Percentiles rank a stretch among this genome's conserved stretches.
phyloP scores from a whole-genome alignment of 331 rosid species.

The Acacia pycnantha region DNA sequence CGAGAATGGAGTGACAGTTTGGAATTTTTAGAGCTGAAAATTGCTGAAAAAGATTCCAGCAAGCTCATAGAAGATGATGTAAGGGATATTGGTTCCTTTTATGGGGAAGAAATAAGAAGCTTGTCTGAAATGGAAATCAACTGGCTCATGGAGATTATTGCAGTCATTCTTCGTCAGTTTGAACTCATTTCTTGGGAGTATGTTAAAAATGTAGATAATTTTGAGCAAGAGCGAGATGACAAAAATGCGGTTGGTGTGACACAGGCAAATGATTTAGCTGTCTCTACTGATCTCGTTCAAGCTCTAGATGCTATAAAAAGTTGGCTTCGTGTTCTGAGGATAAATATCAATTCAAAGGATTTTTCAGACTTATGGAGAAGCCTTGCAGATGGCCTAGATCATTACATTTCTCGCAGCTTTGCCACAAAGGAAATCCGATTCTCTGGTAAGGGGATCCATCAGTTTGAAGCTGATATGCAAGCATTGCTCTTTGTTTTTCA shows the following conservation, averaged over 20 bases:
- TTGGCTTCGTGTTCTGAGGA: constrained; percentile 45
- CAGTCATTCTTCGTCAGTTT: constrained; percentile 60
- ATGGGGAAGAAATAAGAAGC: constrained; percentile 57
- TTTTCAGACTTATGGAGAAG: constrained; percentile 77
- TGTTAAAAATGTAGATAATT: constrained; percentile 40
- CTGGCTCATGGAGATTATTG: constrained; percentile 73
- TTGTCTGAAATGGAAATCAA: constrained; percentile 67
- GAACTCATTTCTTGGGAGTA: constrained; percentile 64
- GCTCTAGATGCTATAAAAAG: constrained; percentile 55
- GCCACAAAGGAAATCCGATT: constrained; percentile 38
- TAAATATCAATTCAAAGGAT: constrained; percentile 56
- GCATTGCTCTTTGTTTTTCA: constrained; percentile 58
- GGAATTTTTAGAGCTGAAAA: constrained; percentile 67
- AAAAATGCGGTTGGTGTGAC: constrained; percentile 20
- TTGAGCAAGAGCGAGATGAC: constrained; percentile 34
- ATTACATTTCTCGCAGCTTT: constrained; percentile 50
- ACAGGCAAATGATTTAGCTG: constrained; percentile 36
- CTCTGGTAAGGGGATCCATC: constrained; percentile 34
- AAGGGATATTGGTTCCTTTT: constrained; percentile 41
- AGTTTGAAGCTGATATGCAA: constrained; percentile 60
- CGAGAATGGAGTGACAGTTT: constrained; percentile 66
- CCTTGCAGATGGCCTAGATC: constrained; percentile 71
- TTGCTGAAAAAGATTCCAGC: constrained; percentile 56
- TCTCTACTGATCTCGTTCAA: constrained; percentile 49
- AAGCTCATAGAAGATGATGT: constrained; percentile 23